Base-by-base conservation (phyloP, 2,329 filamentous ascomycete genomes). In the Camillea tinctor region DNA sequence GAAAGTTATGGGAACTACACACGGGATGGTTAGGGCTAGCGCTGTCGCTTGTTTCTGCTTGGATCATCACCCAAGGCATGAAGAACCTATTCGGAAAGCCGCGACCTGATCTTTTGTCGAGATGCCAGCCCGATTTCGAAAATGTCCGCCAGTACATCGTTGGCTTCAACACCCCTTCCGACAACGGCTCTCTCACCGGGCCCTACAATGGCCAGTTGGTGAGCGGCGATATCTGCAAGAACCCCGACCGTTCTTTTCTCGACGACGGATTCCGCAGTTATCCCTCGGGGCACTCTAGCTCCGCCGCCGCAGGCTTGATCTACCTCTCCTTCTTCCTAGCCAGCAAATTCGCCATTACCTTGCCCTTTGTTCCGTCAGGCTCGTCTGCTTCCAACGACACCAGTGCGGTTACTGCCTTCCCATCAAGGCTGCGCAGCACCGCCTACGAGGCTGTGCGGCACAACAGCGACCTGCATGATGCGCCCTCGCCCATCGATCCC, bases 1-100 rank as follows among this genome's bases (percentile, higher is more conserved):
- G 91, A 65, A 97, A 95, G 77, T 74, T 97, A 1, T 97, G 94
- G 93, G 93, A 97, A 74, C 87, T 91, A 73, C 92, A 97, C 72
- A 87, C 87, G 1, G 93, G 91, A 60, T 92, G 89, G 86, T 86
- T 97, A 69, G 93, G 93, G 0, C 81, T 97, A 2, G 91, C 82
- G 0, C 80, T 97, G 19, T 86, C 90, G 2, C 79, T 92, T 9
- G 86, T 88, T 2, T 81, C 85, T 1, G 84, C 90, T 4, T 96
- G 90, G 79, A 87, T 95, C 75, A 87, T 96, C 68, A 94, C 93
- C 0, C 88, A 92, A 68, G 91, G 89, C 55, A 87, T 96, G 81
- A 97, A 97, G 82, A 92, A 89, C 70, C 78, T 87, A 53, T 87
- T 86, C 62, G 86, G 86, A 65, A 84, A 87, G 65, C 86, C 86